Evolutionary conservation across 495 filamentous ascomycete species (phyloP).

Genomic region (Podospora bellae-mahoneyi): DNA sequence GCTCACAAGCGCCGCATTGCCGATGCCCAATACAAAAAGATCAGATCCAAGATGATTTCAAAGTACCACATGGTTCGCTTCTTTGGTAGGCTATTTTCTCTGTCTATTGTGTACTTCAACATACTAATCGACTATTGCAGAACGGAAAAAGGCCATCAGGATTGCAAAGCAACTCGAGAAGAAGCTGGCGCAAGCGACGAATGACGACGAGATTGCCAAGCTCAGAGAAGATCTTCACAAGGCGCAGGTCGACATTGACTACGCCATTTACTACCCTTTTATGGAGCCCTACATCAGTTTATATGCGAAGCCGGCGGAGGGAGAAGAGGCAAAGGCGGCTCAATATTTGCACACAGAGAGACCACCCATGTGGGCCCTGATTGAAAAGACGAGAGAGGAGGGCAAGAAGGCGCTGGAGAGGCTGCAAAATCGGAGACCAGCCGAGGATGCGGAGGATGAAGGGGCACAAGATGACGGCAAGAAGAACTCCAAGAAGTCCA

Average conservation of each 20-base stretch:
- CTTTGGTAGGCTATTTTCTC: slow-evolving; percentile 55
- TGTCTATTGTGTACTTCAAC: background rate
- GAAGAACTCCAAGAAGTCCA: slow-evolving; percentile 5
- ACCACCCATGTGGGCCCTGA: slow-evolving; percentile 63
- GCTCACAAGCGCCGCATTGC: slow-evolving; percentile 71
- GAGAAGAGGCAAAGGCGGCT: slow-evolving; percentile 33
- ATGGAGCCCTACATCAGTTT: slow-evolving; percentile 75
- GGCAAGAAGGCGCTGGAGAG: slow-evolving; percentile 52
- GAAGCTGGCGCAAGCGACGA: slow-evolving; percentile 45
- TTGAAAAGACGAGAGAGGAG: slow-evolving; percentile 67
- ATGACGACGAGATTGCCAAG: slow-evolving; percentile 48
- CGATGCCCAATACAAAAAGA: slow-evolving; percentile 52
- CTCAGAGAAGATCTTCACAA: slow-evolving; percentile 59
- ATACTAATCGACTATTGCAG: slow-evolving; percentile 40
- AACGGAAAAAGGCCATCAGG: slow-evolving; percentile 79
- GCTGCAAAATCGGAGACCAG: slow-evolving; percentile 43
- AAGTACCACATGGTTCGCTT: slow-evolving; percentile 96
- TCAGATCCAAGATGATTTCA: slow-evolving; percentile 68
- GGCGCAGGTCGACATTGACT: slow-evolving; percentile 79
- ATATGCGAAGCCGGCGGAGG: slow-evolving; percentile 53
- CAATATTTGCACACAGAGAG: slow-evolving; percentile 37
- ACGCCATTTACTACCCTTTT: slow-evolving; percentile 78
- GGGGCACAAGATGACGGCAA: slow-evolving; percentile 2
- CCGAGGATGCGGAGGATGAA: slow-evolving; percentile 5
- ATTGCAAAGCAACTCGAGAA: slow-evolving; percentile 61